A percentile compares a stretch with the other conserved stretches of the same genome.
These are phyloP conservation scores for Volvox carteri DNA, from an alignment of 163 green algal genomes.

Conservation along the genomic window DNA sequence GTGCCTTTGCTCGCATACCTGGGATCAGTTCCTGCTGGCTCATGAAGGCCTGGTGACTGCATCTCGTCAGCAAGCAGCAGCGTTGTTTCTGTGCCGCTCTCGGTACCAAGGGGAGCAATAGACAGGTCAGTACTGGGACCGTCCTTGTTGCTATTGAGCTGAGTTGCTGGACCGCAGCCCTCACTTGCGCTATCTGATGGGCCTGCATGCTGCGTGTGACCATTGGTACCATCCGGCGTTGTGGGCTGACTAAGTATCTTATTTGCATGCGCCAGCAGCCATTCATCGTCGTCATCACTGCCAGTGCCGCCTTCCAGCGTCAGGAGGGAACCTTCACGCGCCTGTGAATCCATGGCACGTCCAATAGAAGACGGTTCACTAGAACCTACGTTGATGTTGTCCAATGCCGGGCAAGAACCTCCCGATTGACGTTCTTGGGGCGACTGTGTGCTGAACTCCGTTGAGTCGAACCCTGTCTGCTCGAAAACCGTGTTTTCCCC, in stretches of 20 bases:
- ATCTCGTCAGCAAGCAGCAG: constrained; percentile 1
- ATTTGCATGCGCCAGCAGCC: constrained; percentile 17
- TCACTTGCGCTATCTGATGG: background rate
- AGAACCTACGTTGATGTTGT: background rate
- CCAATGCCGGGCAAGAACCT: background rate
- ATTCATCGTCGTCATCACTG: constrained; percentile 16
- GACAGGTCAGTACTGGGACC: background rate
- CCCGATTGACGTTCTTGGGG: background rate
- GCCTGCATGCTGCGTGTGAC: background rate
- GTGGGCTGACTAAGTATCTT: constrained; percentile 14
- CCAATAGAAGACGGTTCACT: background rate
- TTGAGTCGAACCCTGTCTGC: background rate
- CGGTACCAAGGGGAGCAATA: background rate
- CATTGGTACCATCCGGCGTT: background rate
- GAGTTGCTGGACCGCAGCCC: background rate
- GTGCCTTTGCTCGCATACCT: background rate
- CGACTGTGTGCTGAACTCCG: background rate
- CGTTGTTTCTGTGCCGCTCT: background rate
- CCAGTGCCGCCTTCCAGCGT: background rate
- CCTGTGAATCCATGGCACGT: background rate
- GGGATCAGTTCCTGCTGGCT: background rate
- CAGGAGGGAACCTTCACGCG: background rate
- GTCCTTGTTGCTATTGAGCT: background rate
- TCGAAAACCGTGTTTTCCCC: background rate
- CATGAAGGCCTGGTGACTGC: background rate